Base-by-base conservation (phyloP, 192 early-diverging fungal genomes). In the Backusella psychrophila region DNA sequence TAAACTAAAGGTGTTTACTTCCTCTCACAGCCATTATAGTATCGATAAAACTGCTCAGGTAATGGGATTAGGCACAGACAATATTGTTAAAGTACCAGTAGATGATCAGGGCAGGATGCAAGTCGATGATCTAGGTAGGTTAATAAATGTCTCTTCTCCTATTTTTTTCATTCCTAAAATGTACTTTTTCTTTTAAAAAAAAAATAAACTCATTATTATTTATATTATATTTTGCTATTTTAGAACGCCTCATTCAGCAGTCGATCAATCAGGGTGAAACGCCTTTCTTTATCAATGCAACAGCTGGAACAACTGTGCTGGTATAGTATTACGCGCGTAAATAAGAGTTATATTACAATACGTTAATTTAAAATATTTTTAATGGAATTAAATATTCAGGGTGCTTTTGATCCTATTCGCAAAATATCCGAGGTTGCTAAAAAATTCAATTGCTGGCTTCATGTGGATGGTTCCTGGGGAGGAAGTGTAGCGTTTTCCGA, bases 231-330 rank as follows among this genome's bases (percentile, higher is more conserved):
- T 63, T 63, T 63, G 26, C 56, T 63, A 63, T 23, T 38, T 36
- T 83, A 87, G 88, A 86, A 39, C 76, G 74, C 1, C 35, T 87
- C 46, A 82, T 93, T 17, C 76, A 78, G 19, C 66, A 72, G 11
- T 80, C 84, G 0, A 53, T 87, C 4, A 80, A 73, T 7, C 19
- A 72, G 1, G 91, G 87, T 19, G 86, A 86, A 8, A 82, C 83
- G 12, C 94, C 94, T 17, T 94, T 94, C 71, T 94, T 95, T 75
- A 89, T 96, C 78, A 93, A 92, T 77, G 91, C 90, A 9, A 96
- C 94, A 0, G 89, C 92, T 46, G 94, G 94, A 41, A 96, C 94
- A 4, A 96, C 93, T 3, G 94, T 96, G 17, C 80, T 96, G 73
- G 85, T 87, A 72, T 63, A 66, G 17, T 70, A 31, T 44, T 15